These are phyloP conservation scores for Thelonectria blattea DNA, from an alignment of 2,329 filamentous ascomycete species.

Conservation along the genomic window DNA sequence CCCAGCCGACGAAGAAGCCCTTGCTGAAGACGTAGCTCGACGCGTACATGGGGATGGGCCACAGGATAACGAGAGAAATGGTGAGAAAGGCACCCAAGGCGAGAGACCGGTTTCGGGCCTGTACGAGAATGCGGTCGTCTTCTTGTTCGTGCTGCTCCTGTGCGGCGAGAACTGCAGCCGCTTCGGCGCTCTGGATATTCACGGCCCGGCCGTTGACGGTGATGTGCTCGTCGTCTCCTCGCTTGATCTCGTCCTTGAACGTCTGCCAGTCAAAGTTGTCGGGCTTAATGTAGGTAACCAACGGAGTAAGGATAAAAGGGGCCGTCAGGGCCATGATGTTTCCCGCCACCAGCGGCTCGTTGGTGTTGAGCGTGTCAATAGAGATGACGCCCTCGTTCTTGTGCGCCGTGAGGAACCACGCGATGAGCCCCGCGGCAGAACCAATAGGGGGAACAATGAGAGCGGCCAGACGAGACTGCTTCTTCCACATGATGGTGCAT, in stretches of 20 bases:
- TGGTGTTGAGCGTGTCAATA: constrained; percentile 10
- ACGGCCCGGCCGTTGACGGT: constrained; percentile 10
- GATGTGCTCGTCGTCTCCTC: constrained; percentile 17
- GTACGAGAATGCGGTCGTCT: constrained; percentile 10
- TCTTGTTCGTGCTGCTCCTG: constrained; percentile 20
- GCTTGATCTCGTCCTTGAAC: constrained; percentile 19
- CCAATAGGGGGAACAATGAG: constrained; percentile 69
- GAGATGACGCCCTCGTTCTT: constrained; percentile 13
- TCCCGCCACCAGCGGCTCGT: constrained; percentile 15
- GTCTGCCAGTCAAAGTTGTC: constrained; percentile 17
- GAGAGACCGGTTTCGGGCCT: constrained; percentile 11
- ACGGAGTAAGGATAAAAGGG: constrained; percentile 11
- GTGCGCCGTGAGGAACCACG: constrained; percentile 71
- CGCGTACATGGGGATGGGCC: constrained; percentile 41
- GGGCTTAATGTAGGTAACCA: constrained; percentile 8
- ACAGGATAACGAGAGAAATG: constrained; percentile 33
- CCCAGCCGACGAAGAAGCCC: constrained; percentile 20
- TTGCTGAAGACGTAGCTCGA: constrained; percentile 39
- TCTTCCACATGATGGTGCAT: constrained; percentile 77
- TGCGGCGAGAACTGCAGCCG: not conserved
- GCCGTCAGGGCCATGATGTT: constrained; percentile 18
- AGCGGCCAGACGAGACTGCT: constrained; percentile 73
- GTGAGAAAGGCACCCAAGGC: constrained; percentile 8
- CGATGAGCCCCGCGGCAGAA: constrained; percentile 67
- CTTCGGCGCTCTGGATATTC: constrained; percentile 16